phyloP scores from a whole-genome alignment of 139 green algal species.

The Nannochloris sp. region DNA sequence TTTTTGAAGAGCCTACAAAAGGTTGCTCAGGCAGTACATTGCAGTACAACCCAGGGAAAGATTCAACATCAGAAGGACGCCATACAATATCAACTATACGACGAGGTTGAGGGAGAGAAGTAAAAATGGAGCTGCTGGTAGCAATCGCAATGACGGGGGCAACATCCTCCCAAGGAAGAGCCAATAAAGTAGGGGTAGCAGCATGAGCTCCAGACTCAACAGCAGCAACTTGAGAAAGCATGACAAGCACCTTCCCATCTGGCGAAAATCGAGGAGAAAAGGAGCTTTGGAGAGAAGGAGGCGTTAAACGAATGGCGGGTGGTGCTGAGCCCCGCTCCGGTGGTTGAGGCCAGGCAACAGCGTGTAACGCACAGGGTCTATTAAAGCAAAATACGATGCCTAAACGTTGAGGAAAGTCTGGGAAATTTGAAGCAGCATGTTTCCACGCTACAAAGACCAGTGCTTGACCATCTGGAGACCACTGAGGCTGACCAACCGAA shows the following conservation, averaged over 20 bases:
- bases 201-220: constrained; percentile 59
- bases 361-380: constrained; percentile 56
- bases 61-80: not conserved
- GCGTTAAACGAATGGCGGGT: constrained; percentile 5
- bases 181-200: constrained; percentile 56
- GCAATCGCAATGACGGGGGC: not conserved
- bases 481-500: constrained; percentile 63
- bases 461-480: constrained; percentile 41
- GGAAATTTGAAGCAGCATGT: constrained; percentile 54
- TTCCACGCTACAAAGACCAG: constrained; percentile 74
- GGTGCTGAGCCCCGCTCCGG: not conserved
- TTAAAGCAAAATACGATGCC: constrained; percentile 90
- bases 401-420: constrained; percentile 37
- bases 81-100: constrained; percentile 16
- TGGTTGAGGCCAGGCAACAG: constrained; percentile 21
- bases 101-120: not conserved
- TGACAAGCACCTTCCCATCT: constrained; percentile 55
- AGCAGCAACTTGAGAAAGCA: constrained; percentile 62
- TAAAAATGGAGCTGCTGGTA: not conserved
- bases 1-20: constrained; percentile 22
- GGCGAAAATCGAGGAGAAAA: constrained; percentile 59
- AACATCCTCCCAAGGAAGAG: constrained; percentile 39
- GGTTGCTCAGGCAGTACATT: constrained; percentile 19
- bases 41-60: constrained; percentile 56
- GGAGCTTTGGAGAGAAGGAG: constrained; percentile 23